Evolutionary conservation across 1,139 yeast species (phyloP).

Genomic region (Sugiyamaella japonica): DNA sequence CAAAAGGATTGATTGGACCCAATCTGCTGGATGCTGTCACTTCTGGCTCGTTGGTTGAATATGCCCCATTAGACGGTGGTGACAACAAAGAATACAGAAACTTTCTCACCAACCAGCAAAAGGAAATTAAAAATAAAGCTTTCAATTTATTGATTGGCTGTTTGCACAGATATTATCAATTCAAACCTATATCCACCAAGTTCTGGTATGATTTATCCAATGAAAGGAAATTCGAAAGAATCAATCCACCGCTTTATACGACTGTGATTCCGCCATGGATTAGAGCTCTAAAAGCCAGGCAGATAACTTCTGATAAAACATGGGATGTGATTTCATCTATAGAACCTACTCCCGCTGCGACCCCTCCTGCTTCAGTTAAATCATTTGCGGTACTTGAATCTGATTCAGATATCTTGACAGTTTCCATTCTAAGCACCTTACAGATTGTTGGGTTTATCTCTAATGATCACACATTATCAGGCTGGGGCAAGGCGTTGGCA

Average conservation of each 20-base stretch:
- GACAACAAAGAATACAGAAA: constrained; percentile 56
- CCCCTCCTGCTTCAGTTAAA: not conserved
- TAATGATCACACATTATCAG: constrained; percentile 45
- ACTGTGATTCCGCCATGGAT: constrained; percentile 13
- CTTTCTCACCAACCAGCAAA: constrained; percentile 50
- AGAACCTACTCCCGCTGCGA: not conserved
- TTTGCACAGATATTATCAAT: constrained; percentile 83
- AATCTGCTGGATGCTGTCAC: constrained; percentile 67
- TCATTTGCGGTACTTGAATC: constrained; percentile 38
- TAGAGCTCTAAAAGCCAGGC: constrained; percentile 1
- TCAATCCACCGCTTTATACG: constrained; percentile 29
- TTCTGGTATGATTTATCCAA: constrained; percentile 54
- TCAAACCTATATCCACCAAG: constrained; percentile 51
- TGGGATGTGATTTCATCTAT: not conserved
- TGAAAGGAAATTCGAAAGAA: constrained; percentile 24
- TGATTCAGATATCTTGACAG: constrained; percentile 57
- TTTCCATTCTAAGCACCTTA: constrained; percentile 60
- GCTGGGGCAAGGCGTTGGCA: constrained; percentile 59
- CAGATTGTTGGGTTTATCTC: constrained; percentile 58
- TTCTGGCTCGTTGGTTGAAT: constrained; percentile 61
- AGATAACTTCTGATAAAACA: not conserved
- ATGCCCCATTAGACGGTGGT: constrained; percentile 72
- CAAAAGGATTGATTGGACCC: constrained; percentile 71
- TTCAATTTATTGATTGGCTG: constrained; percentile 69
- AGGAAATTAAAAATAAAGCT: constrained; percentile 57